phyloP scores from a whole-genome alignment of 2,329 filamentous ascomycete genomes.

The Metarhizium anisopliae region DNA sequence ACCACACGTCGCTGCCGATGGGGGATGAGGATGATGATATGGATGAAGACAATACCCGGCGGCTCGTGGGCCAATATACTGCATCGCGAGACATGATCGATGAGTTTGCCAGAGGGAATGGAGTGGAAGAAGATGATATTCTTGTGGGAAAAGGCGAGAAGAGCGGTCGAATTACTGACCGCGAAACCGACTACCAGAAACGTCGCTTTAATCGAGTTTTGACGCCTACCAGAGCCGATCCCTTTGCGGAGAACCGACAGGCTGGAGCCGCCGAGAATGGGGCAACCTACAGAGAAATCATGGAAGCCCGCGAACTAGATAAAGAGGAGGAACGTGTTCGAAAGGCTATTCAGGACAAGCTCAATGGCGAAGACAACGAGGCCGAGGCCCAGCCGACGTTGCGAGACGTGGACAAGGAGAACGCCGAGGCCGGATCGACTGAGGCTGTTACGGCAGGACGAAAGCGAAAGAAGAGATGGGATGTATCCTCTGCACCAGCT shows the following conservation, averaged over 20 bases:
- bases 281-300: slow-evolving; percentile 78
- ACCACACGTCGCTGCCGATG: slow-evolving; percentile 79
- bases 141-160: slow-evolving; percentile 75
- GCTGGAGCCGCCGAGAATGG: slow-evolving; percentile 61
- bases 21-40: slow-evolving; percentile 72
- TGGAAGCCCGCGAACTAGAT: slow-evolving; percentile 85
- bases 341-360: slow-evolving; percentile 69
- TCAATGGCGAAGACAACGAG: slow-evolving; percentile 48
- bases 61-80: slow-evolving; percentile 91
- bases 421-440: slow-evolving; percentile 59
- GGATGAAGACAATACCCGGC: slow-evolving; percentile 64
- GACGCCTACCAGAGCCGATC: slow-evolving; percentile 77
- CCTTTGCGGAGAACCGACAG: slow-evolving; percentile 69
- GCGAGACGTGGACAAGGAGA: slow-evolving; percentile 66
- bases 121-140: slow-evolving; percentile 87
- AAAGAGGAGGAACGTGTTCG: slow-evolving; percentile 85
- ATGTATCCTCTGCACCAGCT: slow-evolving; percentile 55
- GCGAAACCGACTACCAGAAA: slow-evolving; percentile 97
- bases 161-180: slow-evolving; percentile 80
- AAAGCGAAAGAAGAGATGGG: slow-evolving; percentile 95
- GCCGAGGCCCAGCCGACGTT: slow-evolving; percentile 66
- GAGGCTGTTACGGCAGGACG: slow-evolving; percentile 53
- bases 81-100: slow-evolving; percentile 87
- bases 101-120: slow-evolving; percentile 78
- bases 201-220: slow-evolving; percentile 82